These are phyloP conservation scores for Beauveria rudraprayagi DNA, from an alignment of 2,329 filamentous ascomycete genomes.

Conservation along the genomic window DNA sequence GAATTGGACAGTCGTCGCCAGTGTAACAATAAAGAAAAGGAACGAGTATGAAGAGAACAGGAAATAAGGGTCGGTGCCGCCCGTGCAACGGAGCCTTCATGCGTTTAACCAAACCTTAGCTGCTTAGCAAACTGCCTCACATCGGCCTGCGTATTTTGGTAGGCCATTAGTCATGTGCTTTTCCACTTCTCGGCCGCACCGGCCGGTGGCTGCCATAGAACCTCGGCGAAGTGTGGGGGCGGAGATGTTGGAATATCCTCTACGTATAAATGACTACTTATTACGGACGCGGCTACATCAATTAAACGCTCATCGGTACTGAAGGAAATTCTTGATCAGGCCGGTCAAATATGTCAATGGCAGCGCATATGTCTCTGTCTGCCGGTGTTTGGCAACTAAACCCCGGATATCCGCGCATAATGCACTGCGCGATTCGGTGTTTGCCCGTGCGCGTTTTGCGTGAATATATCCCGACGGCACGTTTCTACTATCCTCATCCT, in stretches of 20 bases:
- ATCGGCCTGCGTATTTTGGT: neutral
- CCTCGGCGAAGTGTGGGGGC: conserved; percentile 12
- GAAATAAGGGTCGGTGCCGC: neutral
- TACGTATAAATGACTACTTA: neutral
- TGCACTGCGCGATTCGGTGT: neutral
- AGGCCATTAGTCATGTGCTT: conserved; percentile 8
- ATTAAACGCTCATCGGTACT: neutral
- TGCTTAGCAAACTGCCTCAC: conserved; percentile 1
- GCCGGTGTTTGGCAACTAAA: neutral
- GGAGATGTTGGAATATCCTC: conserved; percentile 1
- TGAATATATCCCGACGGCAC: neutral
- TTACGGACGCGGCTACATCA: neutral
- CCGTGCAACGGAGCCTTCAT: neutral
- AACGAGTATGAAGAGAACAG: neutral
- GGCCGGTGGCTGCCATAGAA: conserved; percentile 11
- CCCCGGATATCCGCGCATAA: neutral
- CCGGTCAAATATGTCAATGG: neutral
- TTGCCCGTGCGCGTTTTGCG: neutral
- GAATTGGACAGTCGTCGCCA: neutral
- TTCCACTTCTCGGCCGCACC: neutral
- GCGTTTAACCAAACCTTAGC: conserved; percentile 5
- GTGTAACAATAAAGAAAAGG: neutral
- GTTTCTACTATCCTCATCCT: neutral
- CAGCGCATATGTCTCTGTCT: neutral
- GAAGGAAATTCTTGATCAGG: neutral